Evolutionary conservation across 2,329 filamentous ascomycete genomes (phyloP).

Genomic region (Plectosphaerella plurivora): DNA sequence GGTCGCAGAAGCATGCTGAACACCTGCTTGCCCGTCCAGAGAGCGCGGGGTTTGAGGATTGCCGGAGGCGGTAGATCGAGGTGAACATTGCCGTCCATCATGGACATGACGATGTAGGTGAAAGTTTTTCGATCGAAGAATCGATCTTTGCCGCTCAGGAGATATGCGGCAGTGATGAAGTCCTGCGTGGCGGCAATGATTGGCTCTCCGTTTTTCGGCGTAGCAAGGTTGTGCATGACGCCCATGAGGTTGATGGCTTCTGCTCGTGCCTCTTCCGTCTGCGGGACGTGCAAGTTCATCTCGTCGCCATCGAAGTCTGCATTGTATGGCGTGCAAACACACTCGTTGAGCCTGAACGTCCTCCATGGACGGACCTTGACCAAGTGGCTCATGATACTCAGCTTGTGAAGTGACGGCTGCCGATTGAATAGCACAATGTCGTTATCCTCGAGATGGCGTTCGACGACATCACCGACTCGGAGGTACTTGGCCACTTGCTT

Average conservation of each 20-base stretch:
- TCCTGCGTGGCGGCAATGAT: conserved; percentile 99
- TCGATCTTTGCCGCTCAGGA: conserved; percentile 86
- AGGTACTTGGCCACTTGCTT: conserved; percentile 70
- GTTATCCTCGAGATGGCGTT: conserved; percentile 90
- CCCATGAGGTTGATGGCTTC: conserved; percentile 97
- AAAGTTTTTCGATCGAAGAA: conserved; percentile 91
- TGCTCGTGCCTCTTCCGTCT: conserved; percentile 92
- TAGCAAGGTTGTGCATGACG: conserved; percentile 92
- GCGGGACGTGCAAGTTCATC: conserved; percentile 97
- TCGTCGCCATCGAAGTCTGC: conserved; percentile 99
- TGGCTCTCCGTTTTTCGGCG: conserved; percentile 94
- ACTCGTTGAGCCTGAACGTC: conserved; percentile 95
- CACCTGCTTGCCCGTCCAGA: conserved; percentile 97
- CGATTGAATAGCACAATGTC: conserved; percentile 98
- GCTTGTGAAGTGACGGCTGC: conserved; percentile 94
- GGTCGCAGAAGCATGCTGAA: conserved; percentile 90
- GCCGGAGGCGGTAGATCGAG: conserved; percentile 85
- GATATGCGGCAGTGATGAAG: conserved; percentile 93
- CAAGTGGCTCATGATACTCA: conserved; percentile 95
- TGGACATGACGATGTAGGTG: conserved; percentile 85
- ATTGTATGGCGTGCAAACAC: conserved; percentile 97
- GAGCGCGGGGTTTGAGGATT: conserved; percentile 74
- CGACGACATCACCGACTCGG: conserved; percentile 80
- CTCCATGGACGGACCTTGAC: conserved; percentile 92
- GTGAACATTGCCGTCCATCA: conserved; percentile 76